Conservation (phyloP, 345 rosid species). For the Isatis tinctoria region DNA sequence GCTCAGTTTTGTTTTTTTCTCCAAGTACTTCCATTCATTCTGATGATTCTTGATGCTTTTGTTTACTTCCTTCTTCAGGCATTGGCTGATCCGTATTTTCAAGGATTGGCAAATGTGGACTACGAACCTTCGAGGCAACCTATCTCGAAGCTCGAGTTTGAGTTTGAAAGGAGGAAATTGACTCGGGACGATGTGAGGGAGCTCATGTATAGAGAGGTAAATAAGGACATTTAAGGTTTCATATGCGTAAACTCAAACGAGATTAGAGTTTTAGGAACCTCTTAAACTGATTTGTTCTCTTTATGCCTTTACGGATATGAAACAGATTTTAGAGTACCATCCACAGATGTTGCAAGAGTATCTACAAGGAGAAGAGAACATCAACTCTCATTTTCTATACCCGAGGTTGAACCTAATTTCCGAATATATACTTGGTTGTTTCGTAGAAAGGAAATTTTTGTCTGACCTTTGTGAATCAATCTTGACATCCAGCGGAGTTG, state of each 20-base stretch:
- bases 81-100: conserved; percentile 84
- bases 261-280: not conserved
- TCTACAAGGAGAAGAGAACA: conserved; percentile 68
- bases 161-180: conserved; percentile 82
- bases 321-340: conserved; percentile 91
- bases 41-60: conserved; percentile 10
- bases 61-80: conserved; percentile 48
- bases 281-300: conserved; percentile 11
- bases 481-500: conserved; percentile 57
- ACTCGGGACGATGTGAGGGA: conserved; percentile 81
- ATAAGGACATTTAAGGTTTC: not conserved
- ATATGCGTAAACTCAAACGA: conserved; percentile 5
- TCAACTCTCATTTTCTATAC: conserved; percentile 67
- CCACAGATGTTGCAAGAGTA: conserved; percentile 73
- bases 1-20: not conserved
- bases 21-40: not conserved
- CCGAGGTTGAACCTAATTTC: conserved; percentile 55
- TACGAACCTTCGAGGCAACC: conserved; percentile 74
- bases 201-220: conserved; percentile 93
- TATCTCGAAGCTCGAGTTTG: conserved; percentile 86
- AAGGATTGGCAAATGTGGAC: conserved; percentile 65
- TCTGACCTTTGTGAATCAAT: not conserved
- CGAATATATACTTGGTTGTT: not conserved
- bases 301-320: conserved; percentile 1
- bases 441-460: not conserved